phyloP scores from a whole-genome alignment of 371 early-diverging fungal genomes.

The Catenaria anguillulae region DNA sequence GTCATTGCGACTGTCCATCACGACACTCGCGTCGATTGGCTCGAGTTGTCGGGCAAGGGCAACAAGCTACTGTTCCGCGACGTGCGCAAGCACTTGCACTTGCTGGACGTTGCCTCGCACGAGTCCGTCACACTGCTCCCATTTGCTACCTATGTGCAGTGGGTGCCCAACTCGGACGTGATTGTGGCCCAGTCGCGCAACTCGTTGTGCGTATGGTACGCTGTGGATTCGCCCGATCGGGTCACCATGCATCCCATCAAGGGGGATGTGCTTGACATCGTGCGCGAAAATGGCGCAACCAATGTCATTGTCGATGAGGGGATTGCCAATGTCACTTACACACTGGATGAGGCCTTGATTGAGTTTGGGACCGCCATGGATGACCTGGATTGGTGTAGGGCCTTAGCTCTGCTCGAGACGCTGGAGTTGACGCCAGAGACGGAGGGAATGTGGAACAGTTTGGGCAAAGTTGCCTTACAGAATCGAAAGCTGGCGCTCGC shows the following conservation, averaged over 20 bases:
- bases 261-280: conserved; percentile 39
- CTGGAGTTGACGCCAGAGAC: conserved; percentile 36
- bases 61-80: conserved; percentile 37
- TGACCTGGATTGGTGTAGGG: conserved; percentile 34
- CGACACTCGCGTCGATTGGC: conserved; percentile 35
- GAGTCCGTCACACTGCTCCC: conserved; percentile 25
- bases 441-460: conserved; percentile 38
- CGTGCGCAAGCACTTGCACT: conserved; percentile 29
- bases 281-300: conserved; percentile 31
- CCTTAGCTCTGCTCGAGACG: conserved; percentile 31
- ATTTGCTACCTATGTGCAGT: conserved; percentile 36
- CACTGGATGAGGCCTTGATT: conserved; percentile 38
- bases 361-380: conserved; percentile 40
- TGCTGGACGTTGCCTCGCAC: conserved; percentile 27
- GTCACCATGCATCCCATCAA: conserved; percentile 41
- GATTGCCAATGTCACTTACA: conserved; percentile 36
- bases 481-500: conserved; percentile 26
- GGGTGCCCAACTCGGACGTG: conserved; percentile 41
- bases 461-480: conserved; percentile 24
- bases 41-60: conserved; percentile 38
- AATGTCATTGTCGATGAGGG: conserved; percentile 42
- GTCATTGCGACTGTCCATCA: conserved; percentile 26
- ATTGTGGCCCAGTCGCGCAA: conserved; percentile 34
- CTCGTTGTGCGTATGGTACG: conserved; percentile 39
- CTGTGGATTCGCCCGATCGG: conserved; percentile 34